These are phyloP conservation scores for Didymella sp. DNA, from an alignment of 2,329 filamentous ascomycete species.

Conservation along the genomic window DNA sequence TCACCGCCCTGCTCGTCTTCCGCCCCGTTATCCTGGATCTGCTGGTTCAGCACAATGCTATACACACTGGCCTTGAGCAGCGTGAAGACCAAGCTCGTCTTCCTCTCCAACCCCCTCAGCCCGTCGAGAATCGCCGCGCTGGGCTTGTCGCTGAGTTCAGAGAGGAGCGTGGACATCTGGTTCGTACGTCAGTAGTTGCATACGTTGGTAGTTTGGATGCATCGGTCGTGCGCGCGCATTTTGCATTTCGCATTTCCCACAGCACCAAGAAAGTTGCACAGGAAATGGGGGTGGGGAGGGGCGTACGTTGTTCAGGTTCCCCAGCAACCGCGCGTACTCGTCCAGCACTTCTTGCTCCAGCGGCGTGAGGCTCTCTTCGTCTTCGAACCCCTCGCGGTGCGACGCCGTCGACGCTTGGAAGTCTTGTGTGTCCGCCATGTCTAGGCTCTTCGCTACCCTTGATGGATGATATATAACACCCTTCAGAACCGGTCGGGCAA, in stretches of 20 bases:
- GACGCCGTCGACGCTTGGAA: constrained; percentile 25
- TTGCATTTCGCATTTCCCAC: too few species aligned
- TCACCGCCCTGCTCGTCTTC: constrained; percentile 35
- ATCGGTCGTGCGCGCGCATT: too few species aligned
- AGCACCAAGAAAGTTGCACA: too few species aligned
- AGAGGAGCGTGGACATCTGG: constrained; percentile 65
- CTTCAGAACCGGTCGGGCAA: too few species aligned
- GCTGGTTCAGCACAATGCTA: constrained; percentile 97
- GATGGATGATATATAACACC: too few species aligned
- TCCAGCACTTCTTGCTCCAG: constrained; percentile 94
- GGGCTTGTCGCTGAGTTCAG: constrained; percentile 68
- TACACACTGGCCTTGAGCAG: constrained; percentile 98
- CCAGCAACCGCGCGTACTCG: constrained; percentile 85
- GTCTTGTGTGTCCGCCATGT: constrained; percentile 28
- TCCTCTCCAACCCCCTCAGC: constrained; percentile 85
- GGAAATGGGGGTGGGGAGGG: too few species aligned
- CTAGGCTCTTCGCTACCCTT: not conserved
- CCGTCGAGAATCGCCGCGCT: constrained; percentile 82
- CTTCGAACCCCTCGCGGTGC: constrained; percentile 17
- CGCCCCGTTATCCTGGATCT: constrained; percentile 56
- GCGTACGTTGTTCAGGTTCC: constrained; percentile 87
- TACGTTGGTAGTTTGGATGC: too few species aligned
- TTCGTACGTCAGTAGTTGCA: not conserved
- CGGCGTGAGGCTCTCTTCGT: constrained; percentile 63
- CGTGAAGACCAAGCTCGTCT: constrained; percentile 94